Percentiles rank a stretch among this genome's conserved stretches.
Conservation (phyloP, 208 protist species). For the Herpetomonas samuelpessoai region DNA sequence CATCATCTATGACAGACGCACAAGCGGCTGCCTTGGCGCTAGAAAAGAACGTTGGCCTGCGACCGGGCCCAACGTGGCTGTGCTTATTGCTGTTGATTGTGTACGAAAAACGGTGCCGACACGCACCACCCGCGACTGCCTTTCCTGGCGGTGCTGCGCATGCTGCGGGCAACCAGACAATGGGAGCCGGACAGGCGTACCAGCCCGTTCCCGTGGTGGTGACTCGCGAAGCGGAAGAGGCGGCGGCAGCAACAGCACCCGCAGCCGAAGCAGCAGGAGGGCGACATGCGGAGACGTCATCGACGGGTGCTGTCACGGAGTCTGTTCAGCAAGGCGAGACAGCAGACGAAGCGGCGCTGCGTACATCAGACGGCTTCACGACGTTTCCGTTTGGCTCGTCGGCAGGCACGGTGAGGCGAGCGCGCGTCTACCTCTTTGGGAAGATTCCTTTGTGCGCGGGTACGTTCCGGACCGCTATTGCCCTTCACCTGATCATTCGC, state of each 20-base stretch:
- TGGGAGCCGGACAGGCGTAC: not conserved
- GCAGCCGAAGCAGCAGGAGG: too few relatives aligned
- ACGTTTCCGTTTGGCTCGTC: not conserved
- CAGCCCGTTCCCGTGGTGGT: not conserved
- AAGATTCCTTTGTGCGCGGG: conserved; percentile 10
- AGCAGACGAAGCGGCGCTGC: not conserved
- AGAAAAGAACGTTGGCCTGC: not conserved
- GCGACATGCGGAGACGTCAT: too few relatives aligned
- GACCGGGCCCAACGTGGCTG: conserved; percentile 7
- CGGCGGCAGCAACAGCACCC: too few relatives aligned
- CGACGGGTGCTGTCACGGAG: too few relatives aligned
- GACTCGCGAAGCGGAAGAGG: too few relatives aligned
- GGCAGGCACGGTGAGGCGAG: not conserved
- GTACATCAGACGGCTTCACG: not conserved
- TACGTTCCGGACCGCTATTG: not conserved
- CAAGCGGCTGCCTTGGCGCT: not conserved
- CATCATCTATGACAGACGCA: not conserved
- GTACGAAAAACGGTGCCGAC: not conserved
- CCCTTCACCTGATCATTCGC: not conserved
- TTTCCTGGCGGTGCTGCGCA: too few relatives aligned
- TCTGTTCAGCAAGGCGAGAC: too few relatives aligned
- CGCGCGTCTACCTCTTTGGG: conserved; percentile 4
- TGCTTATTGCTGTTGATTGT: not conserved
- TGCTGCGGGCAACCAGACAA: not conserved
- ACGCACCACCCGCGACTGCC: too few relatives aligned